Percentiles rank a stretch among this genome's conserved stretches.
phyloP scores from a whole-genome alignment of 768 basidiomycete genomes.

The Dentipellis sp. region DNA sequence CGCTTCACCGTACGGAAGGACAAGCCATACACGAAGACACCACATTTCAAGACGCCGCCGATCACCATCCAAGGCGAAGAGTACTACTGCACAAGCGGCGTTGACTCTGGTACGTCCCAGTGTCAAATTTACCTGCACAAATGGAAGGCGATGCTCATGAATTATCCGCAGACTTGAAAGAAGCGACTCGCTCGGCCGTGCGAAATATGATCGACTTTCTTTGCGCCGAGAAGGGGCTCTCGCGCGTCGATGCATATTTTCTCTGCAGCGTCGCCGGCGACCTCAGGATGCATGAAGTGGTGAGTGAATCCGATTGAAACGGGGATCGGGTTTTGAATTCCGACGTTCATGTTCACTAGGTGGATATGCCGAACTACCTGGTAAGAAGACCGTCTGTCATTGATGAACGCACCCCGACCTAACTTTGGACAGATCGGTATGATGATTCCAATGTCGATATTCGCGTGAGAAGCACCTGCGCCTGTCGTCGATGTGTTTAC shows the following conservation, averaged over 20 bases:
- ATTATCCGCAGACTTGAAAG: slow-evolving; percentile 31
- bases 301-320: slow-evolving; percentile 14
- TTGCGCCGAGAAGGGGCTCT: slow-evolving; percentile 31
- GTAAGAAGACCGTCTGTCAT: background rate
- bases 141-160: background rate
- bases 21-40: slow-evolving; percentile 46
- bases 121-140: background rate
- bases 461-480: background rate
- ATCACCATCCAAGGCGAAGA: slow-evolving; percentile 18
- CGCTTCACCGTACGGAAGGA: slow-evolving; percentile 50
- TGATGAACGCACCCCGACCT: background rate
- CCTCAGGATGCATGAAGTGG: slow-evolving; percentile 55
- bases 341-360: background rate
- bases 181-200: slow-evolving; percentile 46
- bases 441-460: slow-evolving; percentile 3
- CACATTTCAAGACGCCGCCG: slow-evolving; percentile 37
- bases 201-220: slow-evolving; percentile 50
- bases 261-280: slow-evolving; percentile 54
- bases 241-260: slow-evolving; percentile 46
- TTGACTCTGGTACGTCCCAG: slow-evolving; percentile 30
- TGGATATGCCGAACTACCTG: slow-evolving; percentile 1
- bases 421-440: background rate
- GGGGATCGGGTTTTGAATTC: background rate
- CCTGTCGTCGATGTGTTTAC: no score
- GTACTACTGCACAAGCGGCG: slow-evolving; percentile 51